Evolutionary conservation across 2,329 filamentous ascomycete species (phyloP).

Genomic region (Fonsecaea pedrosoi): DNA sequence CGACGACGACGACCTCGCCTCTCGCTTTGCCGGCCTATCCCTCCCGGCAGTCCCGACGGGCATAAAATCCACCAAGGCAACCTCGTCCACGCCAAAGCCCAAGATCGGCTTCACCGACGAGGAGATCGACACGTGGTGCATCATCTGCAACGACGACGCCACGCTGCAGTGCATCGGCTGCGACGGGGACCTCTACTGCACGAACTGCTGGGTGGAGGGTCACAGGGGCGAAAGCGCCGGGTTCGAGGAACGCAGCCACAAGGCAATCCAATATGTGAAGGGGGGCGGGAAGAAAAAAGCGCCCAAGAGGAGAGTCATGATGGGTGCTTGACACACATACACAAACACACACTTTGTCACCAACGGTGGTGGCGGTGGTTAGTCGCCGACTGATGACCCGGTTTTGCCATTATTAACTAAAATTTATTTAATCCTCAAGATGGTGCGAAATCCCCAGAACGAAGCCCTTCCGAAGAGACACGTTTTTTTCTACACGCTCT

Average conservation of each 20-base stretch:
- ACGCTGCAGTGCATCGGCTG: constrained; percentile 76
- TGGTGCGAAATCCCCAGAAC: not conserved
- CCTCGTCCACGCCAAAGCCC: constrained; percentile 45
- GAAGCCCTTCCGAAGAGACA: not conserved
- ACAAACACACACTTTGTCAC: no score
- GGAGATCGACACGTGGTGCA: constrained; percentile 78
- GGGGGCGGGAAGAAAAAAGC: constrained; percentile 37
- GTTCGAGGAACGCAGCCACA: constrained; percentile 73
- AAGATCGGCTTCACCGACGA: constrained; percentile 63
- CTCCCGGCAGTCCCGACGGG: constrained; percentile 42
- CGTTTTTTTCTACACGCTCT: constrained; percentile 13
- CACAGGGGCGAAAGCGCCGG: constrained; percentile 73
- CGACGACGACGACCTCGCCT: constrained; percentile 38
- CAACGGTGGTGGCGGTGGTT: no score
- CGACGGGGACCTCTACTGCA: constrained; percentile 74
- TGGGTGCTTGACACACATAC: constrained; percentile 24
- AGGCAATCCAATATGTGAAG: constrained; percentile 64
- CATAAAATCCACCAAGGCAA: constrained; percentile 21
- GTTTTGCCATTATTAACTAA: constrained; percentile 6
- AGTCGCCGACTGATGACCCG: not conserved
- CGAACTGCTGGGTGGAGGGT: constrained; percentile 80
- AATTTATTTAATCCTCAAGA: constrained; percentile 1
- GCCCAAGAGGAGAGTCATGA: constrained; percentile 32
- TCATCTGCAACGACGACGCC: constrained; percentile 81
- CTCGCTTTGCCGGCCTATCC: constrained; percentile 35